Base-by-base conservation (phyloP, 2,329 filamentous ascomycete genomes). In the Sclerotinia trifoliorum region DNA sequence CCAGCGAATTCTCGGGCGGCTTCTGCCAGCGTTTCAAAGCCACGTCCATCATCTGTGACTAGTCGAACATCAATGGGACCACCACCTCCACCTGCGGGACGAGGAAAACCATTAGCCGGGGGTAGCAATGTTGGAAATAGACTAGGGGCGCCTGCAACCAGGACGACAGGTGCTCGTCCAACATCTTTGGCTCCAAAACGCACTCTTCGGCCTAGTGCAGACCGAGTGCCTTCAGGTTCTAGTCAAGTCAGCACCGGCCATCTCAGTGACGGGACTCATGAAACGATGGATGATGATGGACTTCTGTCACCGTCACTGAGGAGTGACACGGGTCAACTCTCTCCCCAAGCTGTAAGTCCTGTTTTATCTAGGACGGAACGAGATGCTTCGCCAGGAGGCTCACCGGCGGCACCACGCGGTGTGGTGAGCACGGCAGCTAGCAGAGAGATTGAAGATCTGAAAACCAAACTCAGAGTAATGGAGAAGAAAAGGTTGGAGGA, bases 401-500 rank as follows among this genome's bases (percentile, higher is more conserved):
- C 77, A 17, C 73, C 74, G 17, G 70, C 66, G 3, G 69, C 70
- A 13, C 70, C 73, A 54, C 71, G 76, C 63, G 68, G 71, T 10
- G 73, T 69, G 26, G 66, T 48, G 42, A 77, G 70, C 46, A 74
- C 75, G 56, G 75, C 75, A 42, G 74, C 75, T 3, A 75, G 71
- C 64, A 71, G 90, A 71, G 91, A 96, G 75, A 87, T 94, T 26
- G 94, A 97, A 73, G 92, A 96, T 72, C 82, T 97, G 21, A 93
- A 97, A 77, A 89, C 92, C 0, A 97, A 97, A 77, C 81, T 98
- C 2, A 88, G 90, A 66, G 84, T 97, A 4, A 83, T 98, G 74
- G 94, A 99, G 78, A 92, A 94, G 74, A 96, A 97, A 78, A 84
- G 93, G 68, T 77, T 85, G 17, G 94, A 98, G 71, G 93, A 97